Conservation (phyloP, 257 asterid species). For the Knoxia roxburghii region DNA sequence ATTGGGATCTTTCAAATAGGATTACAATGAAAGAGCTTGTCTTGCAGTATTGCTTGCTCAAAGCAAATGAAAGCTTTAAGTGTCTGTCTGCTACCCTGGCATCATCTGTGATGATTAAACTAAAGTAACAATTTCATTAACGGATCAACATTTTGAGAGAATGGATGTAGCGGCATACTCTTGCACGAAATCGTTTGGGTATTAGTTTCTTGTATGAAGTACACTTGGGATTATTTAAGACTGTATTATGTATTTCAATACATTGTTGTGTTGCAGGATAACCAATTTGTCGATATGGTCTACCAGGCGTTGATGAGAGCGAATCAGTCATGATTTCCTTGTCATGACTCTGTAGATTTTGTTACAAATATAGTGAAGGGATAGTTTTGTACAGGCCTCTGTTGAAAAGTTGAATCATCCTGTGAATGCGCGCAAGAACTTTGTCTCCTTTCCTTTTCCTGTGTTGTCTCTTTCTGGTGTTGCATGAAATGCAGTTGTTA, state of each 20-base stretch:
- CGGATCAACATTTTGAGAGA: not conserved
- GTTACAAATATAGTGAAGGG: slow-evolving; percentile 2
- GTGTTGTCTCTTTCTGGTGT: not conserved
- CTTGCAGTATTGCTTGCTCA: not conserved
- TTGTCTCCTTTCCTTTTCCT: not conserved
- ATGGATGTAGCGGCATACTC: not conserved
- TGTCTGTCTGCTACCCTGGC: not conserved
- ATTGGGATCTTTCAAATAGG: not conserved
- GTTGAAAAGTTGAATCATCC: not conserved
- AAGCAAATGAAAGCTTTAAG: not conserved
- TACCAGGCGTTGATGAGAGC: slow-evolving; percentile 31
- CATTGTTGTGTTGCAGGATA: slow-evolving; percentile 27
- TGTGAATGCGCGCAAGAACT: slow-evolving; percentile 2
- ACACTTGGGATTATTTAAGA: not conserved
- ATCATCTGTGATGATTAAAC: not conserved
- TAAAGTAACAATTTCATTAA: not conserved
- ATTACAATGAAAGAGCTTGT: not conserved
- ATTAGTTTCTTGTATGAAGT: not conserved
- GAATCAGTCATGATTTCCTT: slow-evolving; percentile 25
- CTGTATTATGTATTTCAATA: not conserved
- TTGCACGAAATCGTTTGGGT: not conserved
- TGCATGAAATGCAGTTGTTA: not conserved
- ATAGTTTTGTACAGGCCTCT: slow-evolving; percentile 15
- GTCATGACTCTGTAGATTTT: slow-evolving; percentile 7
- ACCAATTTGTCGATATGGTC: slow-evolving; percentile 41